Evolutionary conservation across 177 flowering plant genomes (phyloP).

Genomic region (Vitis hybrid): DNA sequence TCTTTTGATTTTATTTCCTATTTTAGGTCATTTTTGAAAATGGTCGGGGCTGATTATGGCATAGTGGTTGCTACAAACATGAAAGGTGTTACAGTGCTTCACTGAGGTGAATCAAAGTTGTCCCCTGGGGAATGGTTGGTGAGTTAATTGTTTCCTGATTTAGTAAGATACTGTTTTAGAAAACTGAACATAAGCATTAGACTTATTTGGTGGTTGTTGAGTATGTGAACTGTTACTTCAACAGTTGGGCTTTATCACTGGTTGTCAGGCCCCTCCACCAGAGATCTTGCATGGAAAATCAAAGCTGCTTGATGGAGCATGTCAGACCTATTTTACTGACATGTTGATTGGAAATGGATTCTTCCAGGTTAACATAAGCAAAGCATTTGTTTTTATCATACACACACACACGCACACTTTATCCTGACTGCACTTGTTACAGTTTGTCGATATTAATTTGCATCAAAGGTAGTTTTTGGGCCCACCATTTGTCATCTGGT

Average conservation of each 20-base stretch:
- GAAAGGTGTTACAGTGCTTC: slow-evolving; percentile 38
- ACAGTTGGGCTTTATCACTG: neutral
- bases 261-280: slow-evolving; percentile 35
- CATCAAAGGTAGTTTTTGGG: slow-evolving; percentile 31
- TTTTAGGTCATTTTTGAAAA: slow-evolving; percentile 28
- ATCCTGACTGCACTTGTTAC: neutral
- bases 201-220: neutral
- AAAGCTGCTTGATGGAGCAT: slow-evolving; percentile 43
- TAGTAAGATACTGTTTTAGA: neutral
- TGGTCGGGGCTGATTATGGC: slow-evolving; percentile 26
- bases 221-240: neutral
- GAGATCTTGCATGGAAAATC: slow-evolving; percentile 45
- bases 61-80: slow-evolving; percentile 31
- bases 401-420: too few species aligned
- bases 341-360: slow-evolving; percentile 20
- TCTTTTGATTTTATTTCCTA: neutral
- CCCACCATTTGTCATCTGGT: slow-evolving; percentile 41
- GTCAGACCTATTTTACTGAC: slow-evolving; percentile 45
- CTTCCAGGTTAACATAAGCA: slow-evolving; percentile 31
- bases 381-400: too few species aligned
- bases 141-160: slow-evolving; percentile 13
- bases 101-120: slow-evolving; percentile 44
- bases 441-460: slow-evolving; percentile 41
- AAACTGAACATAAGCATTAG: too few species aligned
- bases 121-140: slow-evolving; percentile 49